Evolutionary conservation across 768 basidiomycete genomes (phyloP), one percentile per base, ranked within the genome.

Genomic region (Goffeauzyma gilvescens): DNA sequence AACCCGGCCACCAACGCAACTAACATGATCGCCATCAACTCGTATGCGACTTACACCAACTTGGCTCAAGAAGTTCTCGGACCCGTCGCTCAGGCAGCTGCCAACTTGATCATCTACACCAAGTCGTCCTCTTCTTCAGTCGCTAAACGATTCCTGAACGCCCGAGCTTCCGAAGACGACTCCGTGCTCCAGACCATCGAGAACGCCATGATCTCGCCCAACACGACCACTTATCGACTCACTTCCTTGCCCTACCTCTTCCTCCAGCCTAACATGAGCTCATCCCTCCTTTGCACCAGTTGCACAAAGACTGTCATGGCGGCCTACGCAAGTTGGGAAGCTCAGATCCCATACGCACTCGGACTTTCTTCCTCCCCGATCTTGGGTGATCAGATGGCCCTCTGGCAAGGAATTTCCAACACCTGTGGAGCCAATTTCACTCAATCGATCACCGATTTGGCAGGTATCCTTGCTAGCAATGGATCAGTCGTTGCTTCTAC

Each of bases 251-350:
- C 74, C 26, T 93, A 83, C 79, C 68, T 95, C 51, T 76, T 81
- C 76, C 71, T 81, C 57, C 59, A 69, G 22, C 68, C 79, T 33
- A 48, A 54, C 48, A 55, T 43, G 21, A 51, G 56, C 32, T 41
- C 48, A 49, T 58, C 55, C 30, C 54, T 49, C n/a, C 27, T 50
- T 25, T 53, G 49, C 27, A 50, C 55, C 15, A 51, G 50, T 9
- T 47, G 51, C 33, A 59, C 49, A 5, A 74, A 79, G 59, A 72
- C 71, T 49, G 67, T 87, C 58, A 58, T 96, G 51, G 72, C 75
- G 2, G 51, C 75, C 7, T 98, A 82, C 71, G 76, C 83, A 63
- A 63, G 67, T 44, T 89, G 73, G 63, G 81, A 87, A 66, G 72
- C 74, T 31, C 60, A 62, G 43, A 65, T 68, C 32, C 79, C 79